Conservation (phyloP, 2,329 filamentous ascomycete species). For the Alternaria metachromatica region DNA sequence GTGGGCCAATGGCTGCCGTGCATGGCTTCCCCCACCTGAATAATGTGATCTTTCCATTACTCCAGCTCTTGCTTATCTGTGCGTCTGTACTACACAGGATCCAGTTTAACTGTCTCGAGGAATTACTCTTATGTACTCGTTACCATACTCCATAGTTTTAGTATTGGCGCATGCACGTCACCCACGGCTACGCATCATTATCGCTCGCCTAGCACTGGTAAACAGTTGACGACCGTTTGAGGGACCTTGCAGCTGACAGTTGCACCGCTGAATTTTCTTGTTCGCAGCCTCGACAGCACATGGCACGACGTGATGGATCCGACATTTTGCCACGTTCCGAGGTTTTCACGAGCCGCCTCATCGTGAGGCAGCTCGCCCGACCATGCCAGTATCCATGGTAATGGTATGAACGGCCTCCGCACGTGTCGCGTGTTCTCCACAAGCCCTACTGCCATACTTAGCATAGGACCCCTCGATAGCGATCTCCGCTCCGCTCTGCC, state of each 20-base stretch:
- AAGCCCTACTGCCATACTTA: constrained; percentile 9
- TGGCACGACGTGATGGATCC: not conserved
- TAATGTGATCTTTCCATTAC: constrained; percentile 15
- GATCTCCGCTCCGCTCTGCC: constrained; percentile 34
- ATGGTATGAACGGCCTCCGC: constrained; percentile 15
- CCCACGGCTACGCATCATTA: constrained; percentile 27
- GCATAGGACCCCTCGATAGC: constrained; percentile 14
- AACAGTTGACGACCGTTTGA: constrained; percentile 11
- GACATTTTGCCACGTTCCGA: not conserved
- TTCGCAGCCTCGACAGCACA: constrained; percentile 1
- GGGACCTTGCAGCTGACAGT: not conserved
- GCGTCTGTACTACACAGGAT: constrained; percentile 6
- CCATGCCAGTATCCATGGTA: not conserved
- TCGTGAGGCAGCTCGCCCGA: not conserved
- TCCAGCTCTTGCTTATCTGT: constrained; percentile 27
- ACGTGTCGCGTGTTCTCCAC: constrained; percentile 25
- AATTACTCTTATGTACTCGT: constrained; percentile 48
- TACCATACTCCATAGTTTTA: constrained; percentile 21
- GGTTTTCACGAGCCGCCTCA: not conserved
- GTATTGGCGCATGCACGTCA: constrained; percentile 37
- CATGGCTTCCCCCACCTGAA: constrained; percentile 30
- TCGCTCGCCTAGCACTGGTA: constrained; percentile 14
- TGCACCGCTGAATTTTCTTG: not conserved
- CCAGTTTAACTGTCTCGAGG: constrained; percentile 12
- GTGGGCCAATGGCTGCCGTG: constrained; percentile 28